Percentiles rank a stretch among this genome's conserved stretches.
Evolutionary conservation across 495 filamentous ascomycete species (phyloP).

Genomic region (Daldinia childiae): DNA sequence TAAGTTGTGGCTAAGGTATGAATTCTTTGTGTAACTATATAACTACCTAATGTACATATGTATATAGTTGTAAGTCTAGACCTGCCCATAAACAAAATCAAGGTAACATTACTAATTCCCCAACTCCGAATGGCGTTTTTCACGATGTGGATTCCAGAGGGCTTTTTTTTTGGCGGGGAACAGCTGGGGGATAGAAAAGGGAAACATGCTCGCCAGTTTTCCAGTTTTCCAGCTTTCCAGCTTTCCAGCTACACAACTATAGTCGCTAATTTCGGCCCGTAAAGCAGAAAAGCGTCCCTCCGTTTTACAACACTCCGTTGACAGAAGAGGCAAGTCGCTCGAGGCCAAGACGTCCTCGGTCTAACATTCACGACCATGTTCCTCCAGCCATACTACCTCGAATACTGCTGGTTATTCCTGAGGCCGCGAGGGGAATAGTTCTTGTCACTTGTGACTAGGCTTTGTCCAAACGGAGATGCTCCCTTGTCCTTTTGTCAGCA

Average conservation of each 20-base stretch:
- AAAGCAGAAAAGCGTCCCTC: constrained; percentile 7
- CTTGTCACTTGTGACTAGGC: background rate
- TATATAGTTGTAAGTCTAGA: no score
- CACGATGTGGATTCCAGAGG: constrained; percentile 10
- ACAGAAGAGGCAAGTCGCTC: constrained; percentile 28
- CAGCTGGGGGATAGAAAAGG: background rate
- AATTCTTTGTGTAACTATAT: no score
- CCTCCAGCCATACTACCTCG: constrained; percentile 20
- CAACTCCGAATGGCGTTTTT: constrained; percentile 5
- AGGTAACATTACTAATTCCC: constrained; percentile 14
- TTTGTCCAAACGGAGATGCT: constrained; percentile 25
- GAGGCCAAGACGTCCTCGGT: constrained; percentile 27
- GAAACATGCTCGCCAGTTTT: background rate
- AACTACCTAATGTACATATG: no score
- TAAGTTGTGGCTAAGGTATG: no score
- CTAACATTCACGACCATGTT: constrained; percentile 12
- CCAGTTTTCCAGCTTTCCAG: background rate
- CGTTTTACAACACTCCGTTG: constrained; percentile 29
- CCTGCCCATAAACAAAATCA: no score
- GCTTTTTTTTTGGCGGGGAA: constrained; percentile 16
- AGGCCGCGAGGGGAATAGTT: constrained; percentile 12
- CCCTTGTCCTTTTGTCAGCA: constrained; percentile 30
- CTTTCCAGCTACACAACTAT: background rate
- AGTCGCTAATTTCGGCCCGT: constrained; percentile 37
- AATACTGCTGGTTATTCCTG: constrained; percentile 10